These are phyloP conservation scores for Nigrospora sphaerica DNA, from an alignment of 2,329 filamentous ascomycete genomes.

Conservation along the genomic window DNA sequence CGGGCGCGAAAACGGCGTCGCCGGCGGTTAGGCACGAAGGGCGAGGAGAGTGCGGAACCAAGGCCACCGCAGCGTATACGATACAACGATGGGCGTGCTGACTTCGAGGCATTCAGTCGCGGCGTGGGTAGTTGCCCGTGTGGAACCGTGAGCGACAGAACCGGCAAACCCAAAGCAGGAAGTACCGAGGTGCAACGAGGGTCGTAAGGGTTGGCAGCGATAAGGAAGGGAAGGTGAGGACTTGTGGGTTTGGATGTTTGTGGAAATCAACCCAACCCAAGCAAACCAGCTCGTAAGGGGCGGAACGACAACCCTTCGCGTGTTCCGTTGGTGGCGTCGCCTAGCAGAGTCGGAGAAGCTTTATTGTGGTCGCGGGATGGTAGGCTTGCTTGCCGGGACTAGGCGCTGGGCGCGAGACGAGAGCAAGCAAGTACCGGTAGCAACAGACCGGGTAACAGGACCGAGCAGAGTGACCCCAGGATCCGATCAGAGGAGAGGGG, in stretches of 20 bases:
- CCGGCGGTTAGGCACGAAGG: constrained; percentile 7
- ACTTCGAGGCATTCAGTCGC: constrained; percentile 1
- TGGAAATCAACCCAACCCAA: too few relatives aligned
- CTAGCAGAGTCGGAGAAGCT: too few relatives aligned
- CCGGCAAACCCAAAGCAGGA: background rate
- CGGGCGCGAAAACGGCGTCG: constrained; percentile 10
- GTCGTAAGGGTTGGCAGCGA: background rate
- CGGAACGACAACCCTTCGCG: too few relatives aligned
- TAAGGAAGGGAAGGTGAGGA: background rate
- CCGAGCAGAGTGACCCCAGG: background rate
- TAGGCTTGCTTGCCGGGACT: too few relatives aligned
- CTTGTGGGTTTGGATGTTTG: too few relatives aligned
- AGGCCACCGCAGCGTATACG: background rate
- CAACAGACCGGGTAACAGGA: background rate
- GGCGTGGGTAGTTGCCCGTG: background rate
- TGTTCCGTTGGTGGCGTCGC: too few relatives aligned
- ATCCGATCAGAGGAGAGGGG: background rate
- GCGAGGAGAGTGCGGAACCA: constrained; percentile 2
- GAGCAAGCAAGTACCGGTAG: too few relatives aligned
- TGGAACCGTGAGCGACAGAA: background rate
- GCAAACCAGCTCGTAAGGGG: too few relatives aligned
- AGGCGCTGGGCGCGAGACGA: too few relatives aligned
- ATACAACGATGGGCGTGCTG: background rate
- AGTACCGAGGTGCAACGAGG: background rate
- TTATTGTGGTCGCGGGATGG: too few relatives aligned